Base-by-base conservation (phyloP, 2,329 filamentous ascomycete genomes). In the Teratosphaeria gauchensis region DNA sequence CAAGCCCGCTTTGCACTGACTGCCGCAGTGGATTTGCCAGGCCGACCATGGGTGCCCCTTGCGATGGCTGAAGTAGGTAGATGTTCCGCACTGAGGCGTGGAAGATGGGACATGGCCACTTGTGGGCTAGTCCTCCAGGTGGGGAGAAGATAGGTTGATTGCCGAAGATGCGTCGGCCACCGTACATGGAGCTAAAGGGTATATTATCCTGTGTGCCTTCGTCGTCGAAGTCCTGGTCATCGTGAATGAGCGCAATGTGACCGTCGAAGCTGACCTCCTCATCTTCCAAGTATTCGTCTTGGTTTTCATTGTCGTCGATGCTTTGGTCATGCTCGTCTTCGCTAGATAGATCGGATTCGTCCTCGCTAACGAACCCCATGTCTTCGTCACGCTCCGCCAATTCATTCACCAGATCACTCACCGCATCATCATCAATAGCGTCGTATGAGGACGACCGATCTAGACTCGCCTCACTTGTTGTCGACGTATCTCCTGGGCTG, bases 81-180 rank as follows among this genome's bases (percentile, higher is more conserved):
- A 78, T 66, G 58, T 76, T 76, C 31, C 72, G 67, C 54, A 75
- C 75, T 0, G 76, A 75, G 42, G 69, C 60, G 61, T 70, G 68
- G 4, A 78, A 64, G 51, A 78, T 74, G 0, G 78, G 67, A 60
- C 72, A 75, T 12, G 76, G 68, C 4, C 70, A 64, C 21, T 67
- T 62, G 14, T 63, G 63, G 58, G 69, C 71, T 11, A 72, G 56
- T 53, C 59, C 58, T n/a, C 57, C 58, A n/a, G 62, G 55, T 31
- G 59, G 56, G 42, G 62, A 58, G 63, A 70, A 70, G 28, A 64
- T 61, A 14, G 69, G 68, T 42, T 60, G 59, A 58, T 68, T 68
- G 52, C 63, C 64, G 53, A 61, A 63, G 54, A 69, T 66, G 14
- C 67, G 63, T 12, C 59, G 58, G n/a, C 65, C 65, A 51, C 57